These are phyloP conservation scores for Calonectria naviculata DNA, from an alignment of 2,329 filamentous ascomycete genomes.

Conservation along the genomic window DNA sequence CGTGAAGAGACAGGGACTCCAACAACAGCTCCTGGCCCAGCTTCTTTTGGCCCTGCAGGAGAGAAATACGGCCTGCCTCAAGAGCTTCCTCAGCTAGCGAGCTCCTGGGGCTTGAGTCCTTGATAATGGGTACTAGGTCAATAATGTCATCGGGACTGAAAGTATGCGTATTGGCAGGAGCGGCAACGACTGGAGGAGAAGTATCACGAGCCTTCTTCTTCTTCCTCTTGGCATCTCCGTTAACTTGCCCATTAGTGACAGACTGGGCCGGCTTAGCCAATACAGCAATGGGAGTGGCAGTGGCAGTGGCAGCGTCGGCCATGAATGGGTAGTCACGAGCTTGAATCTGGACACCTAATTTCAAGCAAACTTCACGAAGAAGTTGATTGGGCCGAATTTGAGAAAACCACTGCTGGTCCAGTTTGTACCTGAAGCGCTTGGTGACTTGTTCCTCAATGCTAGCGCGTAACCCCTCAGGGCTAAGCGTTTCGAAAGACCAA, in stretches of 20 bases:
- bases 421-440: constrained; percentile 80
- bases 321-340: constrained; percentile 67
- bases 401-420: constrained; percentile 76
- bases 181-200: constrained; percentile 59
- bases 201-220: constrained; percentile 69
- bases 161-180: constrained; percentile 53
- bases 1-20: constrained; percentile 95
- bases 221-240: constrained; percentile 68
- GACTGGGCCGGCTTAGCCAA: constrained; percentile 45
- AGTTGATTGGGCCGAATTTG: constrained; percentile 81
- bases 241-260: constrained; percentile 52
- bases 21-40: constrained; percentile 94
- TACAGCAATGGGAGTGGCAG: constrained; percentile 40
- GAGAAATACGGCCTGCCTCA: constrained; percentile 95
- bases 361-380: constrained; percentile 88
- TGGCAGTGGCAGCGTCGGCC: constrained; percentile 36
- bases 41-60: constrained; percentile 94
- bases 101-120: constrained; percentile 93
- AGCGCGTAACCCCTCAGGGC: constrained; percentile 75
- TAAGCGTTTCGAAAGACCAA: constrained; percentile 82
- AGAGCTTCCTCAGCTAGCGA: constrained; percentile 93
- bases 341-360: constrained; percentile 89
- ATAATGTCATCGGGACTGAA: constrained; percentile 89
- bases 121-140: constrained; percentile 93
- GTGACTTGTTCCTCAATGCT: constrained; percentile 79